phyloP scores from a whole-genome alignment of 352 stramenopile species.

The Pythium aristosporum region DNA sequence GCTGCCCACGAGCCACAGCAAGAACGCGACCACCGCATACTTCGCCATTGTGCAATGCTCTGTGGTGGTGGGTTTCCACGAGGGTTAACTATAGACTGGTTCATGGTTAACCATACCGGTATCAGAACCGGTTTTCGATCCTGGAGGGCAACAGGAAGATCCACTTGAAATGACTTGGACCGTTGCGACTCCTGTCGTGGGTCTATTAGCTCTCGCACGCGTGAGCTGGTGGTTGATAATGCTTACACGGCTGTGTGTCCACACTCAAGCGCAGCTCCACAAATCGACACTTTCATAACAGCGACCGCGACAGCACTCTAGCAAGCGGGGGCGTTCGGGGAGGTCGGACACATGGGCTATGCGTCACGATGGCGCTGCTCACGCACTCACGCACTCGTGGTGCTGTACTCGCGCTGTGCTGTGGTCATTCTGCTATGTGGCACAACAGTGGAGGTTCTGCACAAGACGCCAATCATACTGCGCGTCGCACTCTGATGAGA shows the following conservation, averaged over 20 bases:
- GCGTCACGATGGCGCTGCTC: background rate
- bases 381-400: background rate
- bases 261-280: too few relatives aligned
- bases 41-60: slow-evolving; percentile 13
- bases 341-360: too few relatives aligned
- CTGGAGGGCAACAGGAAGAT: too few relatives aligned
- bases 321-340: too few relatives aligned
- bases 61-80: background rate
- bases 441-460: background rate
- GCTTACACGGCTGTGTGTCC: too few relatives aligned
- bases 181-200: too few relatives aligned
- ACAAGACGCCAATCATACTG: background rate
- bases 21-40: slow-evolving; percentile 18
- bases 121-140: background rate
- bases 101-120: background rate
- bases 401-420: background rate
- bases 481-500: background rate
- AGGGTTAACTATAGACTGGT: background rate
- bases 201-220: too few relatives aligned
- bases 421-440: background rate
- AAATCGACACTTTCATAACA: too few relatives aligned
- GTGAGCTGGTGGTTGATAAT: too few relatives aligned
- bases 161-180: too few relatives aligned
- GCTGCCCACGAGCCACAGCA: slow-evolving; percentile 29
- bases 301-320: too few relatives aligned